phyloP scores from a whole-genome alignment of 2,329 filamentous ascomycete species.

The Dactylonectria estremocensis region DNA sequence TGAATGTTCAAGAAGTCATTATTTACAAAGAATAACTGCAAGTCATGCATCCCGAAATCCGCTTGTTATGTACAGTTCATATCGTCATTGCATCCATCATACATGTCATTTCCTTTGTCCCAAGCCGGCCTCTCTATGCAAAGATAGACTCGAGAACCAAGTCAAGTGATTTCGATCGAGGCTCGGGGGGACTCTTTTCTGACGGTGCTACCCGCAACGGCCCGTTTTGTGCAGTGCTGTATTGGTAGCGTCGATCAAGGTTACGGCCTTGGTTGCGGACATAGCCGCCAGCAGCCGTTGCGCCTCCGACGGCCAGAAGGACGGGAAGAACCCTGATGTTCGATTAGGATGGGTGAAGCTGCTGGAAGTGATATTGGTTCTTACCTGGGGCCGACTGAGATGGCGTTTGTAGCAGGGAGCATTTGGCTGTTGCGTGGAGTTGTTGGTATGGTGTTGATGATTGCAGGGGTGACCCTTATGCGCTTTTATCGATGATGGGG shows the following conservation, averaged over 20 bases:
- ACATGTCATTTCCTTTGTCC: slow-evolving; percentile 17
- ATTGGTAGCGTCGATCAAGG: slow-evolving; percentile 23
- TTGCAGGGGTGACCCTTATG: slow-evolving; percentile 3
- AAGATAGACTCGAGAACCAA: slow-evolving; percentile 43
- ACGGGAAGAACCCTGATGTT: slow-evolving; percentile 38
- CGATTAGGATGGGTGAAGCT: slow-evolving; percentile 5
- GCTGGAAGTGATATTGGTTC: accelerated
- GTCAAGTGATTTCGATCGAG: slow-evolving; percentile 37
- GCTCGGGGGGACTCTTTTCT: slow-evolving; percentile 10
- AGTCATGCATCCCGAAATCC: not conserved
- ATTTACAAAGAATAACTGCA: not conserved
- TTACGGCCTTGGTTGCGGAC: slow-evolving; percentile 26
- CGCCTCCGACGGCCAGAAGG: slow-evolving; percentile 42
- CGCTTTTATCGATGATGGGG: slow-evolving; percentile 2
- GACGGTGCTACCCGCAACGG: slow-evolving; percentile 17
- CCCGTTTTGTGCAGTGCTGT: slow-evolving; percentile 25
- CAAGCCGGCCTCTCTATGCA: slow-evolving; percentile 26
- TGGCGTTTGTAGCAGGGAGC: slow-evolving; percentile 34
- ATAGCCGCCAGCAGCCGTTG: slow-evolving; percentile 37
- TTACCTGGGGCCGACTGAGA: slow-evolving; percentile 38
- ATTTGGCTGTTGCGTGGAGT: slow-evolving; percentile 33
- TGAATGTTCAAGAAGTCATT: not conserved
- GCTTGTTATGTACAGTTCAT: slow-evolving; percentile 6
- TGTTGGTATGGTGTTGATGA: slow-evolving; percentile 6
- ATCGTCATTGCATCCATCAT: slow-evolving; percentile 20